Percentiles rank a stretch among this genome's conserved stretches.
phyloP scores from a whole-genome alignment of 495 filamentous ascomycete genomes.

The Hypoxylon lienhwacheense region DNA sequence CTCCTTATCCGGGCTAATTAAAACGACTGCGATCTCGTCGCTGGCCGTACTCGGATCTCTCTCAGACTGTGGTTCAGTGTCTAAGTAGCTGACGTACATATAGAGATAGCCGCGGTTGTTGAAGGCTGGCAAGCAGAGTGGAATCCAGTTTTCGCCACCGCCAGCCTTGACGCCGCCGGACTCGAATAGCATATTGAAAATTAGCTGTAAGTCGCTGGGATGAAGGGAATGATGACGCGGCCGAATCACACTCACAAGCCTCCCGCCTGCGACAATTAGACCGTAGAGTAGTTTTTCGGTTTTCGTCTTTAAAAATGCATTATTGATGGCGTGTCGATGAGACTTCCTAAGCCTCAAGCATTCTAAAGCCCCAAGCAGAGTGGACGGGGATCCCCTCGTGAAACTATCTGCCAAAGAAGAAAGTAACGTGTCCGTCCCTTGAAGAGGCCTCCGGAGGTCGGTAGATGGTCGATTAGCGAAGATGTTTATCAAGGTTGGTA shows the following conservation, averaged over 20 bases:
- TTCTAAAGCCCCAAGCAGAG: slow-evolving; percentile 85
- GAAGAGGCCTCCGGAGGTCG: slow-evolving; percentile 87
- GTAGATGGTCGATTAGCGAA: slow-evolving; percentile 90
- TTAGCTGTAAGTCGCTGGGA: slow-evolving; percentile 90
- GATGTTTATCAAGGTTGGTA: slow-evolving; percentile 83
- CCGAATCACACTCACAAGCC: slow-evolving; percentile 89
- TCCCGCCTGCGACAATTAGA: slow-evolving; percentile 88
- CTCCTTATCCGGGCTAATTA: slow-evolving; percentile 92
- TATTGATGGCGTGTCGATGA: slow-evolving; percentile 83
- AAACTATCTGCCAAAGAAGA: slow-evolving; percentile 93
- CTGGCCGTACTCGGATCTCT: slow-evolving; percentile 39
- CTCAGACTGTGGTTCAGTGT: slow-evolving; percentile 39
- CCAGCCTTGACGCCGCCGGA: slow-evolving; percentile 80
- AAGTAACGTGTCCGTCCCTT: slow-evolving; percentile 89
- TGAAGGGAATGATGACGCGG: slow-evolving; percentile 95
- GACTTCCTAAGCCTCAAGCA: slow-evolving; percentile 86
- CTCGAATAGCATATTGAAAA: slow-evolving; percentile 99
- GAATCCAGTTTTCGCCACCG: slow-evolving; percentile 97
- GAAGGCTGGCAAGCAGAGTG: slow-evolving; percentile 93
- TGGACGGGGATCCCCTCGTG: slow-evolving; percentile 86
- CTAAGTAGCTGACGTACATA: slow-evolving; percentile 97
- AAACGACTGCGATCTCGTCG: slow-evolving; percentile 81
- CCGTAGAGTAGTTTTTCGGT: slow-evolving; percentile 83
- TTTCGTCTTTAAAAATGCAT: slow-evolving; percentile 75
- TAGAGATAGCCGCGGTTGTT: slow-evolving; percentile 97